Evolutionary conservation across 2,329 filamentous ascomycete genomes (phyloP), one percentile per base, ranked within the genome.

Genomic region (Colletotrichum higginsianum): DNA sequence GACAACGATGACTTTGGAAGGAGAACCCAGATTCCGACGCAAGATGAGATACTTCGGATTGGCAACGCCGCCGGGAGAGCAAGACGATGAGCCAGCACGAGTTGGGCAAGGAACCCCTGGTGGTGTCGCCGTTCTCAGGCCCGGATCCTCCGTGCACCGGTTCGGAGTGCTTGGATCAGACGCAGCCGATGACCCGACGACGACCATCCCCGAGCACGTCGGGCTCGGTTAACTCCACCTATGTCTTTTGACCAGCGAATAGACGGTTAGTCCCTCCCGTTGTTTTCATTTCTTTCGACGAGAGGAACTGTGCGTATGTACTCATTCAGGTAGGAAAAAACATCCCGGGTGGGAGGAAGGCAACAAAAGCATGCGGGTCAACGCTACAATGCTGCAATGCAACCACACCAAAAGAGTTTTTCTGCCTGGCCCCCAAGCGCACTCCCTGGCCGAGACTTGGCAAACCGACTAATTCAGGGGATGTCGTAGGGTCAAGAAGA

Each of bases 361-460:
- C 30, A 47, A 46, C 30, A 9, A 35, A 35, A 35, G 30, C n/a
- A 60, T 69, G 69, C 69, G 69, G 69, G 60, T 69, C 58, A 49
- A 44, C 55, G 44, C 61, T 72, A 65, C 66, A 58, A 35, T 72
- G 44, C 61, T 72, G 69, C 65, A 58, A 35, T 72, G 69, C 62
- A 72, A 72, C 69, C 65, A 64, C 58, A 42, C 44, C 50, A 60
- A 30, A 58, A 57, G 23, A 42, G 15, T 18, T 65, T 47, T 56
- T 56, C 30, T 67, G 50, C 61, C 35, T 62, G 23, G n/a, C 21
- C 47, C 66, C 40, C 30, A 35, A 35, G 30, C 35, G 47, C 21
- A 30, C 60, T 35, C 30, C 30, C 8, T 50, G 38, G 42, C 38
- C 47, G 16, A 23, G 46, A 12, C 21, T 62, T 52, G 35, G 46